Conservation (phyloP, 768 basidiomycete genomes). For the Scleroderma bovista region DNA sequence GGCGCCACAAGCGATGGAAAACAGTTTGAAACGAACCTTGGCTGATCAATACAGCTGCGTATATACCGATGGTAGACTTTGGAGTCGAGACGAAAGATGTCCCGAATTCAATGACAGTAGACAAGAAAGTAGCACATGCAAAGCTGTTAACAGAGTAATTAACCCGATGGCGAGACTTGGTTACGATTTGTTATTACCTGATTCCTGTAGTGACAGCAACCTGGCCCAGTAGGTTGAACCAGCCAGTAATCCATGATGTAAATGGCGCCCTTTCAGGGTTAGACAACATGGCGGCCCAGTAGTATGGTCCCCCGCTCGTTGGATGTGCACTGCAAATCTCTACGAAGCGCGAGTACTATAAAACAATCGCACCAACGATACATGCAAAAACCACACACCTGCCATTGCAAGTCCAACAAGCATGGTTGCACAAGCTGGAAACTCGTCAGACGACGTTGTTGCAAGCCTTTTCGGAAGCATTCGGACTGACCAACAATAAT, state of each 20-base stretch:
- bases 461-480: conserved; percentile 1
- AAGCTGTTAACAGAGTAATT: conserved; percentile 35
- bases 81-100: conserved; percentile 54
- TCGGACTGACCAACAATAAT: conserved; percentile 48
- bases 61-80: conserved; percentile 59
- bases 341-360: not conserved
- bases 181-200: conserved; percentile 31
- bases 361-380: not conserved
- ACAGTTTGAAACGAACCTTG: conserved; percentile 39
- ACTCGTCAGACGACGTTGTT: not conserved
- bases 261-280: conserved; percentile 51
- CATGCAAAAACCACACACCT: conserved; percentile 34
- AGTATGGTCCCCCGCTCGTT: conserved; percentile 71
- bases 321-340: conserved; percentile 59
- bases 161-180: not conserved
- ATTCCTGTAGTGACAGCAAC: conserved; percentile 76
- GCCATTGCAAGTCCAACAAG: conserved; percentile 73
- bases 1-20: not conserved
- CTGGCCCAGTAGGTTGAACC: conserved; percentile 72
- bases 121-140: conserved; percentile 62
- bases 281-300: conserved; percentile 77
- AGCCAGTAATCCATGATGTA: conserved; percentile 71
- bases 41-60: conserved; percentile 60
- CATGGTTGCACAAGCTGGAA: conserved; percentile 59
- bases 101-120: conserved; percentile 55